A percentile compares a stretch with the other conserved stretches of the same genome.
Evolutionary conservation across 2,329 filamentous ascomycete species (phyloP).

Genomic region (Metarhizium rileyi): DNA sequence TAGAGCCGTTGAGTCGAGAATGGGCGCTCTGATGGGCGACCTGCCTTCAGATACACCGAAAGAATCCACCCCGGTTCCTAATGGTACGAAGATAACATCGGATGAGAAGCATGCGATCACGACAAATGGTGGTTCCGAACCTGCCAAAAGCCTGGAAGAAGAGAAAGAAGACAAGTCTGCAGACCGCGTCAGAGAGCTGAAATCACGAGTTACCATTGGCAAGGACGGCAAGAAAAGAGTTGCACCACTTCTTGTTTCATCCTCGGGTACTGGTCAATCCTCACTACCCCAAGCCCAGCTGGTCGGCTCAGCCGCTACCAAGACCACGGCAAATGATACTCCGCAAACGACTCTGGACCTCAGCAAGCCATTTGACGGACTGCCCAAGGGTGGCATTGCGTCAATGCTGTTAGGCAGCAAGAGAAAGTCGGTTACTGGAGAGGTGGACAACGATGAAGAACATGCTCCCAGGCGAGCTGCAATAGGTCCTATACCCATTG

Average conservation of each 20-base stretch:
- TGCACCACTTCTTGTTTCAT: slow-evolving; percentile 81
- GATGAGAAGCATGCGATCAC: slow-evolving; percentile 25
- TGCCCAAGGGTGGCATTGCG: slow-evolving; percentile 81
- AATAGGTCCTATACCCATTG: slow-evolving; percentile 62
- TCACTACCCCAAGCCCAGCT: slow-evolving; percentile 83
- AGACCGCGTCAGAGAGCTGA: slow-evolving; percentile 52
- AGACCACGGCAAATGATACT: slow-evolving; percentile 54
- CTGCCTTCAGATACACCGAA: slow-evolving; percentile 45
- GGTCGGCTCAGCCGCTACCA: slow-evolving; percentile 63
- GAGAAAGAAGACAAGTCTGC: slow-evolving; percentile 44
- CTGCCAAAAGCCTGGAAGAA: slow-evolving; percentile 24
- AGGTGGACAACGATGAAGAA: slow-evolving; percentile 67
- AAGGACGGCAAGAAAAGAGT: slow-evolving; percentile 97
- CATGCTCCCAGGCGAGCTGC: slow-evolving; percentile 40
- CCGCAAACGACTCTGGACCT: slow-evolving; percentile 81
- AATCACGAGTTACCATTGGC: slow-evolving; percentile 85
- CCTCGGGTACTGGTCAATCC: slow-evolving; percentile 76
- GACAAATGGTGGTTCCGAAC: slow-evolving; percentile 29
- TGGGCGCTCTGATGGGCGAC: slow-evolving; percentile 98
- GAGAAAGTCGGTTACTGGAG: slow-evolving; percentile 64
- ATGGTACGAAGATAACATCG: slow-evolving; percentile 38
- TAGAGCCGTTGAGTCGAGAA: slow-evolving; percentile 81
- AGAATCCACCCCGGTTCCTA: slow-evolving; percentile 35
- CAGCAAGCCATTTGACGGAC: slow-evolving; percentile 85
- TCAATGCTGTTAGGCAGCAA: slow-evolving; percentile 89